Evolutionary conservation across 2,329 filamentous ascomycete species (phyloP), one percentile per base, ranked within the genome.

Genomic region (Domatiomyces globalis): DNA sequence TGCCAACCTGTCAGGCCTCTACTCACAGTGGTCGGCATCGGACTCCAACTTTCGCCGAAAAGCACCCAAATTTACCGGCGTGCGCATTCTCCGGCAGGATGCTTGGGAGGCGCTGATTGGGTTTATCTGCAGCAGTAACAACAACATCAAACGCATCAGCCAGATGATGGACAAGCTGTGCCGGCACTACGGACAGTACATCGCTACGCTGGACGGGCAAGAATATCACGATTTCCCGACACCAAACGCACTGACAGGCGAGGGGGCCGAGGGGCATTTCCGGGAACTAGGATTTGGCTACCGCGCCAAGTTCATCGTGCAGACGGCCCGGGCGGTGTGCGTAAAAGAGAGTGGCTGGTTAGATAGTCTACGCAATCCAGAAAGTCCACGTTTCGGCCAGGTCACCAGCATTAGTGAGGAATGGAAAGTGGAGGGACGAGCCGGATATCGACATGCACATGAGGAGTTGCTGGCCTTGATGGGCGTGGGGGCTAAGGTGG

Each of bases 111-210:
- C 92, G 0, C 73, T 98, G 19, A 74, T 98, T 20, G 83, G 85
- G 51, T 98, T 98, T 68, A 98, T 98, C 57, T 98, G 92, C 74
- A 95, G 89, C 68, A 95, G 88, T 69, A 98, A 98, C 69, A 98
- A 98, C 70, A 95, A 98, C 65, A 98, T 98, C 54, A 78, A 83
- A 1, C 80, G 92, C 42, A 98, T 98, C 65, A 90, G 86, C 4
- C 86, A 94, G 68, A 98, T 98, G 92, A 88, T 85, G 19, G 82
- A 94, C 60, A 96, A 95, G 61, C 73, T 98, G 10, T 98, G 94
- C 65, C 67, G 78, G 25, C 78, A 94, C 62, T 98, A 95, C 62
- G 92, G 92, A 0, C 78, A 81, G 0, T 71, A 86, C 3, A 78
- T 96, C 50, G 85, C 79, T 1, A 74, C 81, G 43, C 66, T 95